Evolutionary conservation across 2,329 filamentous ascomycete species (phyloP), one percentile per base, ranked within the genome.

Genomic region (Fusarium tupiense): DNA sequence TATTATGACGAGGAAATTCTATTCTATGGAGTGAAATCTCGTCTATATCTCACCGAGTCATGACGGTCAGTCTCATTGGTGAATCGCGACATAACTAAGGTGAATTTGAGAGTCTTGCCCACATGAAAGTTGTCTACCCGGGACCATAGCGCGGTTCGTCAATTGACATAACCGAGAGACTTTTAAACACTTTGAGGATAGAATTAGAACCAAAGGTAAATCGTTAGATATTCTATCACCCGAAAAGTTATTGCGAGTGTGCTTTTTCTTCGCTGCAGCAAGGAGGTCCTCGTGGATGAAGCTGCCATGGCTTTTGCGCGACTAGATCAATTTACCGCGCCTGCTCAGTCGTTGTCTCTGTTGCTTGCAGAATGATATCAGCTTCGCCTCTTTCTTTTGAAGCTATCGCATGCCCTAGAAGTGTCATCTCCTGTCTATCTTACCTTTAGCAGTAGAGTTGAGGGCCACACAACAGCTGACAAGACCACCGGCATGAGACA

Each of bases 1-100:
- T 38, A 3, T 33, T 24, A 3, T 19, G 1, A 6, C 0, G 3
- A 1, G 8, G 8, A 33, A 20, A 24, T 4, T 10, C 20, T 13
- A 5, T 13, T 10, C 6, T 17, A 13, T 33, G 0, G 11, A n/a
- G 5, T 5, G 7, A 33, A 31, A 4, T 33, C 5, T n/a, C 4
- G 11, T n/a, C 5, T 1, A 31, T 31, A 4, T 0, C 46, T 17
- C 46, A 16, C 26, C 9, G 3, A 20, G 24, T 7, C 26, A 49
- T 31, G 10, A 17, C 10, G 1, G 17, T 29, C 9, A 22, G 26
- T 31, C 13, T 31, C 2, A 4, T 33, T 33, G 22, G 24, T 19
- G 22, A 10, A 33, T 5, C 16, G 47, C 2, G 11, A 4, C 16
- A 14, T 5, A n/a, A n/a, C n/a, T n/a, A 9, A n/a, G 17, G 43